Base-by-base conservation (phyloP, 2,329 filamentous ascomycete species). In the Knufia fluminis region DNA sequence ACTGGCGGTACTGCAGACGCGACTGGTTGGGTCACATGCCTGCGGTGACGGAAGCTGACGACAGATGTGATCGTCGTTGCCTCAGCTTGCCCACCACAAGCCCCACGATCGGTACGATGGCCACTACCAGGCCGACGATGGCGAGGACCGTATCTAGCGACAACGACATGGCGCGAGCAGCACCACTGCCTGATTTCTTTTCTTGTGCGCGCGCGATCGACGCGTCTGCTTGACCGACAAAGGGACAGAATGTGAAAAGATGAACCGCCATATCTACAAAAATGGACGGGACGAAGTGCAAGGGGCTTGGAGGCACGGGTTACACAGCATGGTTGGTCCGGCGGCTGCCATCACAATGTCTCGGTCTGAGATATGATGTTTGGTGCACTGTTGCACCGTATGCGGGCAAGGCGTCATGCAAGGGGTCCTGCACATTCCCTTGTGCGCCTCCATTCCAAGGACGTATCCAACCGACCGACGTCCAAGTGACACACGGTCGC, bases 241-340 rank as follows among this genome's bases (percentile, higher is more conserved):
- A 38, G 35, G 35, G 35, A 38, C 35, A 38, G 35, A 38, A 38
- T 38, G 35, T 38, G 35, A 38, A 38, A 38, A 38, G 35, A 38
- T 38, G 35, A 38, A 38, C 35, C 6, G 35, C 35, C 35, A 38
- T 38, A 38, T 38, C 35, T 38, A 38, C 35, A 38, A 38, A 38
- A 38, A 38, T 38, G 35, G 35, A 38, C 35, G 35, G 35, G 35
- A 38, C 35, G 35, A 38, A 38, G 35, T 38, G 35, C 7, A 38
- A 38, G 35, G 35, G 35, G 35, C 35, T 38, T 38, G 35, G 35
- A 38, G 35, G 35, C 35, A n/a, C n/a, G 35, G 35, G 35, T 38
- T 38, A 38, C 35, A 38, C 35, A 38, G 35, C 35, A 38, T 38
- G 35, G 35, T 38, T 38, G 35, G 35, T 38, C 35, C 35, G 35